Conservation (phyloP, 257 asterid species). For the Verbascum thapsus region DNA sequence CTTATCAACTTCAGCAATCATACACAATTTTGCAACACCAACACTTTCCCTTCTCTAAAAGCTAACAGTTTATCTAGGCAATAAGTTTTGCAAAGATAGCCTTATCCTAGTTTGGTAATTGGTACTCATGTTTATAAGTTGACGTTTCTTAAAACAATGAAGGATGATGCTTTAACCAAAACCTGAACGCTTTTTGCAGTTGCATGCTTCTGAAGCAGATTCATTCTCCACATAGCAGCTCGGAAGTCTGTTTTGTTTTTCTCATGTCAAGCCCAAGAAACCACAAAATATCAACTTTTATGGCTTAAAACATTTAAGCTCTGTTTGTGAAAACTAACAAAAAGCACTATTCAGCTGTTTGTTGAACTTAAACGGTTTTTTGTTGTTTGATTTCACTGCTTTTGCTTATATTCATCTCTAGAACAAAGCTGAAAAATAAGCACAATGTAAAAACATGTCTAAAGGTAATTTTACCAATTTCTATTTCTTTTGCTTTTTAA, state of each 20-base stretch:
- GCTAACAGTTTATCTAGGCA: not conserved
- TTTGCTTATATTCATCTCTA: too few species aligned
- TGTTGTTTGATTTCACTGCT: too few species aligned
- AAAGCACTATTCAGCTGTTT: too few species aligned
- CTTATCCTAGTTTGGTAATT: not conserved
- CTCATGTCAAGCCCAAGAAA: not conserved
- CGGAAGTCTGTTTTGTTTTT: not conserved
- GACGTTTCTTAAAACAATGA: not conserved
- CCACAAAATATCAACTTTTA: not conserved
- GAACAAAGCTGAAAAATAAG: too few species aligned
- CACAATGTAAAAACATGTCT: too few species aligned
- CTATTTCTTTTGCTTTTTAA: too few species aligned
- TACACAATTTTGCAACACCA: not conserved
- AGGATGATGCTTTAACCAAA: not conserved
- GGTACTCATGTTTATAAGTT: not conserved
- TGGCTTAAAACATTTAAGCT: not conserved
- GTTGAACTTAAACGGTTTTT: too few species aligned
- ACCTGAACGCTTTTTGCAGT: not conserved
- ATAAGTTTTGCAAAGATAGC: conserved; percentile 45
- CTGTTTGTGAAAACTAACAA: too few species aligned
- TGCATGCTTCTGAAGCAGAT: not conserved
- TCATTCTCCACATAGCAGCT: conserved; percentile 6
- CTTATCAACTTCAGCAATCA: not conserved
- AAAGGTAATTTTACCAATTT: too few species aligned
- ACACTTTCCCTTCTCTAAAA: not conserved